Evolutionary conservation across 2,329 filamentous ascomycete species (phyloP).

Genomic region (Cladosporium sphaerospermum): DNA sequence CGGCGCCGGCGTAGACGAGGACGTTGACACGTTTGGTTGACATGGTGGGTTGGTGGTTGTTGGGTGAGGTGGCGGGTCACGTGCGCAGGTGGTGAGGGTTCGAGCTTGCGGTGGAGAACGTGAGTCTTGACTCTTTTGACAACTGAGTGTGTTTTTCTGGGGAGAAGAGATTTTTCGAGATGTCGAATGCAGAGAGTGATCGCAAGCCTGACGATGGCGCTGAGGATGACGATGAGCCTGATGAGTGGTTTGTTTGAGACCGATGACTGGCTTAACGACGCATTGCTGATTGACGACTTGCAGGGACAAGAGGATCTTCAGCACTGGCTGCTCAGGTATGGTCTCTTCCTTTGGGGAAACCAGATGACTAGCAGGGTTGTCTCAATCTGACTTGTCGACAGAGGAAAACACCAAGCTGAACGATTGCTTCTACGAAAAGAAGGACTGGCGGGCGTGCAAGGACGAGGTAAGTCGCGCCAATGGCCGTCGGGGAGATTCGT

Average conservation of each 20-base stretch:
- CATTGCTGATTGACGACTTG: constrained; percentile 5
- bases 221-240: constrained; percentile 76
- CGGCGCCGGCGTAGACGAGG: constrained; percentile 83
- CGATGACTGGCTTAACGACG: neutral
- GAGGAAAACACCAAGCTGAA: constrained; percentile 87
- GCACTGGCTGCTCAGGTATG: constrained; percentile 82
- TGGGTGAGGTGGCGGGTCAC: constrained; percentile 5
- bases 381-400: constrained; percentile 32
- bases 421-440: constrained; percentile 92
- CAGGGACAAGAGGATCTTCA: constrained; percentile 97
- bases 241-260: constrained; percentile 70
- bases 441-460: constrained; percentile 87
- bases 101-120: no score
- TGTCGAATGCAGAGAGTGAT: constrained; percentile 26
- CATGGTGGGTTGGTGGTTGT: constrained; percentile 41
- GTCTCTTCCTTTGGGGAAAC: no score
- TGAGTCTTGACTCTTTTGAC: neutral
- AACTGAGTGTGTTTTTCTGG: no score
- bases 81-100: constrained; percentile 1
- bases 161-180: constrained; percentile 12
- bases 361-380: neutral
- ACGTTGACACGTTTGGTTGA: constrained; percentile 73
- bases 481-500: neutral
- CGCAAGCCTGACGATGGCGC: constrained; percentile 16
- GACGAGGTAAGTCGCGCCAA: constrained; percentile 61